Base-by-base conservation (phyloP, 2,329 filamentous ascomycete species). In the Neobulgaria alba region DNA sequence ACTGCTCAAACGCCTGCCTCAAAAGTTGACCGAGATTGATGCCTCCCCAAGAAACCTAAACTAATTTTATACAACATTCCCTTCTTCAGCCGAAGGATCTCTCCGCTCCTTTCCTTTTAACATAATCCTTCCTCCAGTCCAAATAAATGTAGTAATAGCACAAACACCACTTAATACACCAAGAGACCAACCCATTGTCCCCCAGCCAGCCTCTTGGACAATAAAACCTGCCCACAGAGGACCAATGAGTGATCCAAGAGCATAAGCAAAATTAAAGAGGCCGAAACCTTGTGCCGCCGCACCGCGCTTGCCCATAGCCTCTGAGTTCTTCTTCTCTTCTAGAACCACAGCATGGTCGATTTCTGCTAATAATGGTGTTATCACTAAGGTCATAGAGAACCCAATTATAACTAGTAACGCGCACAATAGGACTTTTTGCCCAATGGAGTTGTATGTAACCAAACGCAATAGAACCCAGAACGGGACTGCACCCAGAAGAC, bases 311-410 rank as follows among this genome's bases (percentile, higher is more conserved):
- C 52, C 52, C 19, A 56, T 31, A 15, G 45, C 46, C 10, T 46
- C 52, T n/a, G 53, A 52, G 7, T 41, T 35, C 26, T 38, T 48
- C 2, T 74, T 75, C 52, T 78, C 79, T 26, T 71, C 62, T 3
- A 64, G 58, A 0, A 66, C 65, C 1, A 65, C 60, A 31, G 65
- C 60, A 39, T 64, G 63, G 49, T 78, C 75, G 17, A 87, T 77
- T 59, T 87, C 84, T 0, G 82, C 79, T 72, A 87, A 79, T 15
- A 85, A 61, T 0, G 81, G 76, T 0, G 79, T 74, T 52, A 81
- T 71, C 1, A 73, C 67, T 5, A 82, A 62, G 0, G 73, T 69
- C 4, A 83, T 56, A 2, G 71, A 71, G 2, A 73, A 47, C 0
- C 83, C 83, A 0, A 79, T 56, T 0, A 82, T 49, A 0, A 68